Percentiles rank a stretch among this genome's conserved stretches.
phyloP scores from a whole-genome alignment of 805 yeast genomes.

The Ascoidea tarda region DNA sequence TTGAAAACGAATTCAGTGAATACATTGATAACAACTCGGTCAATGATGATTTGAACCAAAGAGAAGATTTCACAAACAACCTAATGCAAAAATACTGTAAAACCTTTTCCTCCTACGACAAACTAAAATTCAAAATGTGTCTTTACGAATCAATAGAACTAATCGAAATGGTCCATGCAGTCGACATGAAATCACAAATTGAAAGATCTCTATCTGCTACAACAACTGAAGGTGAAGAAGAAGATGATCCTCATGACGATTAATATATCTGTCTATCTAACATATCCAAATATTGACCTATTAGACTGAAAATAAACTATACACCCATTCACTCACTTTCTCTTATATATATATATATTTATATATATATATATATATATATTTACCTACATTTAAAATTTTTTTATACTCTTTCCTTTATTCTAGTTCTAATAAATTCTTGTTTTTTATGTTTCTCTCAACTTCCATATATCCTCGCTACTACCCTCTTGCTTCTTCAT shows the following conservation, averaged over 20 bases:
- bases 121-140: neutral
- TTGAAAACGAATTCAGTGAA: neutral
- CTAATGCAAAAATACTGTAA: neutral
- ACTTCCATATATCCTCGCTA: slow-evolving; percentile 78
- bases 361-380: too few relatives aligned
- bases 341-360: neutral
- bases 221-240: too few relatives aligned
- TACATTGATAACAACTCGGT: neutral
- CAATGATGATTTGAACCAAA: neutral
- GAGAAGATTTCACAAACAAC: neutral
- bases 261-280: too few relatives aligned
- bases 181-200: neutral
- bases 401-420: neutral
- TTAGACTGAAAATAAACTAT: too few relatives aligned
- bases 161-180: neutral
- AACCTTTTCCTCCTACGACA: neutral
- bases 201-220: neutral
- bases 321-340: neutral
- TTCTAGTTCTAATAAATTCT: neutral
- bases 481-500: slow-evolving; percentile 54
- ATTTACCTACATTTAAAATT: neutral
- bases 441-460: slow-evolving; percentile 5
- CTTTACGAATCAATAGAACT: neutral
- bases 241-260: too few relatives aligned
- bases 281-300: too few relatives aligned